Evolutionary conservation across 2,329 filamentous ascomycete species (phyloP), one percentile per base, ranked within the genome.

Genomic region (Stagonosporopsis chrysanthemi): DNA sequence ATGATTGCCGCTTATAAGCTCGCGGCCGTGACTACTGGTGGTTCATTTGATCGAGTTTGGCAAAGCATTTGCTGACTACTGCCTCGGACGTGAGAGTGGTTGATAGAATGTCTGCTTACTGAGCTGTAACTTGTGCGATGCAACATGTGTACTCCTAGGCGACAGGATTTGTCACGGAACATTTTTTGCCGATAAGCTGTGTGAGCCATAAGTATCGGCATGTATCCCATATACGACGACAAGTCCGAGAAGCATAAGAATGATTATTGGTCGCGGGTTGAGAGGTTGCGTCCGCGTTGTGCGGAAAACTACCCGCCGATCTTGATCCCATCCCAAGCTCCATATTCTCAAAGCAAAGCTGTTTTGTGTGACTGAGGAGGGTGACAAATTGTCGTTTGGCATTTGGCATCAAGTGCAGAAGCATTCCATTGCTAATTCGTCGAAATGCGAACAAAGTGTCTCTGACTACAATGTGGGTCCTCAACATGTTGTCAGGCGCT

Each of bases 211-310:
- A 29, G 28, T 38, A 38, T 56, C 49, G 49, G 55, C 44, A 15
- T 33, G 31, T 11, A 33, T 44, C 29, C 56, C 45, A 19, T 4
- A 53, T 53, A 12, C 11, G 56, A 58, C 19, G 29, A 31, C 11
- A 45, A 50, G 45, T 50, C 49, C 56, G 44, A 50, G 40, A 39
- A 19, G 23, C 35, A n/a, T 24, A 12, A 38, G 14, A 12, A 33
- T 43, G 28, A 58, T 53, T 58, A 58, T 53, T 58, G 56, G 56
- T 17, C 28, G 56, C 45, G 56, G 49, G 47, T 28, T 15, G 9
- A 26, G 39, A 29, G 44, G 22, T 19, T 19, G 19, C 19, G 19
- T 26, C 45, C 28, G 48, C 56, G 45, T 44, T 15, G 26, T 15
- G 14, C 35, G 33, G 31, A 50, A 48, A 23, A 26, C 11, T 19